Evolutionary conservation across 2,329 filamentous ascomycete species (phyloP), one percentile per base, ranked within the genome.

Genomic region (Aspergillus brunneoviolaceus): DNA sequence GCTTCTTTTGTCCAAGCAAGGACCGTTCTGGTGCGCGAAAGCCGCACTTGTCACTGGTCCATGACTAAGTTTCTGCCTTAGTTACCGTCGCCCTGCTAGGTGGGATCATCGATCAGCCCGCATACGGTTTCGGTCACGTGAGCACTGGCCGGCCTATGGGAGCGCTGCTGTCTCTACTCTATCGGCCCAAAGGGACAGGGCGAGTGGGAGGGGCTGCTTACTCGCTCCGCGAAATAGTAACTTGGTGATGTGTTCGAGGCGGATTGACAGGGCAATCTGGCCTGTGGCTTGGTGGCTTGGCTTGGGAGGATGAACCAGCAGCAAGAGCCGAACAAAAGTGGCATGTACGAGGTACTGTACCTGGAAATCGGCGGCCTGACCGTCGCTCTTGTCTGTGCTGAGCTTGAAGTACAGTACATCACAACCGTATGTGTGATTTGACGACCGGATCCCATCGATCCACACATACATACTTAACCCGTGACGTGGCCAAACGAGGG

Each of bases 31-130:
- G 23, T 35, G 42, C 16, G 39, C 53, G 25, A 33, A 27, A 53
- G 19, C 35, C 39, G 51, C 27, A 45, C n/a, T 45, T 47, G 29
- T 50, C 21, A 29, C 49, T 29, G 29, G 49, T 19, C 7, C 14
- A 53, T 27, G 16, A 27, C 47, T 47, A 57, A 62, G 57, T 59
- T 50, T 1, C 19, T 42, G 51, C 33, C 23, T 55, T 62, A 62
- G 57, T 55, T 63, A 57, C 61, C 58, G 59, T 49, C 58, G 53
- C 52, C 50, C 50, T 60, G 50, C 61, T 63, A 59, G 61, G 66
- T 63, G 60, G 63, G 66, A 67, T 67, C 66, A 66, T 64, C 66
- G 63, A 66, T 66, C 61, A 61, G 60, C 64, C 64, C 66, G 66
- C 66, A 67, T 67, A 58, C 59, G 53, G 25, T 27, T 62, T 60